Evolutionary conservation across 495 filamentous ascomycete species (phyloP).

Genomic region (Talaromyces trachyspermus): DNA sequence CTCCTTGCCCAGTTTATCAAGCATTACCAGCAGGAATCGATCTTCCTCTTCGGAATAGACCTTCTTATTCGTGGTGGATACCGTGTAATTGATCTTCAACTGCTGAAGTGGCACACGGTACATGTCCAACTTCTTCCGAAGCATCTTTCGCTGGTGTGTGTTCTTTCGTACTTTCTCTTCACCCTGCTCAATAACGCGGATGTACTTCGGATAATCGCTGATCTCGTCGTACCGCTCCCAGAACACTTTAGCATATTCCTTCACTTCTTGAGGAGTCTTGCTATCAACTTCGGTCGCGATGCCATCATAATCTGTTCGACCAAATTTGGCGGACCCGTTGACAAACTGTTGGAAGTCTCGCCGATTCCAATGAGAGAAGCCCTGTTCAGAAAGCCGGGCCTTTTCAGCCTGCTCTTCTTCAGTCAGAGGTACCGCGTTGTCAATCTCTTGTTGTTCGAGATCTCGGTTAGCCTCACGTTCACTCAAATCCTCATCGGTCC

Average conservation of each 20-base stretch:
- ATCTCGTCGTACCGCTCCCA: slow-evolving; percentile 91
- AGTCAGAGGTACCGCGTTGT: slow-evolving; percentile 80
- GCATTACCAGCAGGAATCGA: slow-evolving; percentile 86
- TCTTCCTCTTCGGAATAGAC: slow-evolving; percentile 99
- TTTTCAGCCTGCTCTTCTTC: slow-evolving; percentile 88
- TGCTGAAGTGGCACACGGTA: slow-evolving; percentile 96
- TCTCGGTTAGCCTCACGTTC: slow-evolving; percentile 83
- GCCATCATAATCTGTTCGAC: slow-evolving; percentile 70
- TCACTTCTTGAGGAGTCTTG: slow-evolving; percentile 78
- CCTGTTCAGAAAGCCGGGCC: slow-evolving; percentile 65
- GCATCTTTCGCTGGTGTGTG: slow-evolving; percentile 87
- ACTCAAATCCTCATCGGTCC: slow-evolving; percentile 72
- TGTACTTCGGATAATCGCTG: slow-evolving; percentile 75
- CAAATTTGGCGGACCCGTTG: slow-evolving; percentile 88
- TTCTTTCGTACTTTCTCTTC: slow-evolving; percentile 84
- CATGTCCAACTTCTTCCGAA: slow-evolving; percentile 88
- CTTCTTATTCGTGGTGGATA: slow-evolving; percentile 99
- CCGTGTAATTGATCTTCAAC: slow-evolving; percentile 96
- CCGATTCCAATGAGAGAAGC: slow-evolving; percentile 91
- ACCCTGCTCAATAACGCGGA: slow-evolving; percentile 80
- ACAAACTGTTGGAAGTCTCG: slow-evolving; percentile 98
- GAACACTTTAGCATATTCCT: slow-evolving; percentile 86
- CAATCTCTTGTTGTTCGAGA: slow-evolving; percentile 84
- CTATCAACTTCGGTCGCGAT: slow-evolving; percentile 89
- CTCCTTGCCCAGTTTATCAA: slow-evolving; percentile 68